A percentile compares a stretch with the other conserved stretches of the same genome.
These are phyloP conservation scores for Thymus quinquecostatus DNA, from an alignment of 257 asterid genomes.

Conservation along the genomic window DNA sequence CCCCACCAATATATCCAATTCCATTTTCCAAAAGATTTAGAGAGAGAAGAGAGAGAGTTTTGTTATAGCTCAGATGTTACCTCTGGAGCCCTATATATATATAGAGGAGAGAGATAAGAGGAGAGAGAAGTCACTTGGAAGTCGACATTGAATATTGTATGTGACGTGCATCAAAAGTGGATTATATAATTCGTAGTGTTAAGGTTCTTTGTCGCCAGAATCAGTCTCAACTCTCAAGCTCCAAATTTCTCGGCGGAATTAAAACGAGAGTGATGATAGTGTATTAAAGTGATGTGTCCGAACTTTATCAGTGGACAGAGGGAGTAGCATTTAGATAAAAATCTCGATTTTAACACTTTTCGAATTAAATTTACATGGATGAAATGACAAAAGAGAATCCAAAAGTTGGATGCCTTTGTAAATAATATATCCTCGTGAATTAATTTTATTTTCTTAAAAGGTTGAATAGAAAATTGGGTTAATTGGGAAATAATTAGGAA, in stretches of 20 bases:
- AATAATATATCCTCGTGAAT: neutral
- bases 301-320: no score
- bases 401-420: neutral
- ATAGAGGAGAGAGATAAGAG: neutral
- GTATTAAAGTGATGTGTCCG: no score
- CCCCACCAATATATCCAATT: neutral
- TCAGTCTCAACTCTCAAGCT: neutral
- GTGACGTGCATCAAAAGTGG: neutral
- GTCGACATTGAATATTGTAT: neutral
- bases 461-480: no score
- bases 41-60: neutral
- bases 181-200: neutral
- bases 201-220: neutral
- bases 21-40: neutral
- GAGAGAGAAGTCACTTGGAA: neutral
- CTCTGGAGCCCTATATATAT: neutral
- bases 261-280: no score
- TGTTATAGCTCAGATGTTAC: neutral
- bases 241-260: neutral
- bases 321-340: no score
- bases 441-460: no score
- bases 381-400: conserved; percentile 19
- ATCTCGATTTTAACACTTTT: no score
- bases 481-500: no score
- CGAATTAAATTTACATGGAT: neutral